phyloP scores from a whole-genome alignment of 805 yeast species.

The Kazachstania martiniae region DNA sequence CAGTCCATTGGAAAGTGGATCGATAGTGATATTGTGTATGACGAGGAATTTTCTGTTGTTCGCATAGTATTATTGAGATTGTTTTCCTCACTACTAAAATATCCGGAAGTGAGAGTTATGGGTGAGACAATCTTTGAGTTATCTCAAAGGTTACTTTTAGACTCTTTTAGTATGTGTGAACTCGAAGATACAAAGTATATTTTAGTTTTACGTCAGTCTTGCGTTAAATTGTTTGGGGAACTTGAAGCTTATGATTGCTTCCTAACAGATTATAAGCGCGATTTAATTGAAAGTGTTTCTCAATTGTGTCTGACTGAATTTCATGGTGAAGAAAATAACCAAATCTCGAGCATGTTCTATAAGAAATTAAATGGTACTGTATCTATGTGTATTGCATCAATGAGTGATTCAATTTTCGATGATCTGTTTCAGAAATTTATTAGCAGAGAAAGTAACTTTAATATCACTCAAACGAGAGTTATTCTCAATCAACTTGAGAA shows the following conservation, averaged over 20 bases:
- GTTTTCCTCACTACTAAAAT: constrained; percentile 18
- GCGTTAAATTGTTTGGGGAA: constrained; percentile 34
- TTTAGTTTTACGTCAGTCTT: constrained; percentile 35
- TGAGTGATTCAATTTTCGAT: constrained; percentile 26
- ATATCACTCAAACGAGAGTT: constrained; percentile 35
- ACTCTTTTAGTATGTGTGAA: constrained; percentile 22
- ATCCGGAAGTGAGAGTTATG: constrained; percentile 31
- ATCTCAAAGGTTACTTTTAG: constrained; percentile 32
- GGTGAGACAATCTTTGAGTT: constrained; percentile 33
- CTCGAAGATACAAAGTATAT: constrained; percentile 27
- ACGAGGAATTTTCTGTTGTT: constrained; percentile 38
- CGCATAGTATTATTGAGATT: constrained; percentile 44
- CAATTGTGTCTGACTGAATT: constrained; percentile 32
- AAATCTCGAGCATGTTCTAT: constrained; percentile 28
- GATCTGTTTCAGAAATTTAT: constrained; percentile 29
- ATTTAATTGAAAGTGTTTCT: constrained; percentile 33
- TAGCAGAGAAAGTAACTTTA: constrained; percentile 3
- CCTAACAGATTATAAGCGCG: constrained; percentile 27
- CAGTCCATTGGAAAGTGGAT: constrained; percentile 46
- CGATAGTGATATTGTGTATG: constrained; percentile 52
- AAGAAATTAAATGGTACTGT: constrained; percentile 29
- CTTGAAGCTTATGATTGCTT: constrained; percentile 27
- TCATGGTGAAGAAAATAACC: constrained; percentile 13
- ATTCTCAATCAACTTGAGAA: constrained; percentile 31
- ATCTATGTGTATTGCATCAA: constrained; percentile 21